Conservation (phyloP, 1,284 basidiomycete species). For the Agroathelia rolfsii region DNA sequence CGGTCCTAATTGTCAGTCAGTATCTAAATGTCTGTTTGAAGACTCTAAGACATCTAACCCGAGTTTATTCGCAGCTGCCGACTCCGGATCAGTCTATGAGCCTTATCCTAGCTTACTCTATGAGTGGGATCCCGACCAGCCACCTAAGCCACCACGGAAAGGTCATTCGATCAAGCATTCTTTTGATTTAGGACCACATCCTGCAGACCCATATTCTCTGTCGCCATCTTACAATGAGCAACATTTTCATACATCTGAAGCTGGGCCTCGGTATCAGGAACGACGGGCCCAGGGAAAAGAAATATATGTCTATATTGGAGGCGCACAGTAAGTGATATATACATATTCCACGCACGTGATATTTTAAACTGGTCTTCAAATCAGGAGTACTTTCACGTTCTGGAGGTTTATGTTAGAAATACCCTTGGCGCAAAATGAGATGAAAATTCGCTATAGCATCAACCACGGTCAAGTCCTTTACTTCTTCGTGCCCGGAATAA, state of each 20-base stretch:
- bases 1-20: slow-evolving; percentile 77
- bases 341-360: neutral
- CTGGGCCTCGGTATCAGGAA: slow-evolving; percentile 26
- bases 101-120: slow-evolving; percentile 68
- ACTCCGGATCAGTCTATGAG: slow-evolving; percentile 72
- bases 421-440: slow-evolving; percentile 65
- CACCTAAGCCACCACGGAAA: slow-evolving; percentile 12
- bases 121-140: slow-evolving; percentile 59
- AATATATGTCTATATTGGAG: slow-evolving; percentile 72
- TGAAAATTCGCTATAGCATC: slow-evolving; percentile 72
- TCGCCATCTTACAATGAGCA: too few relatives aligned
- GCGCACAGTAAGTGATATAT: slow-evolving; percentile 42
- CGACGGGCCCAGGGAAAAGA: slow-evolving; percentile 56
- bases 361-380: slow-evolving; percentile 2
- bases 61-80: slow-evolving; percentile 47
- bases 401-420: slow-evolving; percentile 91
- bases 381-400: slow-evolving; percentile 72
- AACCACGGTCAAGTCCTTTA: slow-evolving; percentile 71
- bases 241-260: too few relatives aligned
- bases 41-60: slow-evolving; percentile 3
- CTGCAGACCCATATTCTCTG: slow-evolving; percentile 55
- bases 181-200: slow-evolving; percentile 58
- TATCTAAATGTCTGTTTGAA: slow-evolving; percentile 15
- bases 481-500: slow-evolving; percentile 77
- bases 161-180: slow-evolving; percentile 20